Evolutionary conservation across 495 filamentous ascomycete species (phyloP).

Genomic region (Neohortaea acidophila): DNA sequence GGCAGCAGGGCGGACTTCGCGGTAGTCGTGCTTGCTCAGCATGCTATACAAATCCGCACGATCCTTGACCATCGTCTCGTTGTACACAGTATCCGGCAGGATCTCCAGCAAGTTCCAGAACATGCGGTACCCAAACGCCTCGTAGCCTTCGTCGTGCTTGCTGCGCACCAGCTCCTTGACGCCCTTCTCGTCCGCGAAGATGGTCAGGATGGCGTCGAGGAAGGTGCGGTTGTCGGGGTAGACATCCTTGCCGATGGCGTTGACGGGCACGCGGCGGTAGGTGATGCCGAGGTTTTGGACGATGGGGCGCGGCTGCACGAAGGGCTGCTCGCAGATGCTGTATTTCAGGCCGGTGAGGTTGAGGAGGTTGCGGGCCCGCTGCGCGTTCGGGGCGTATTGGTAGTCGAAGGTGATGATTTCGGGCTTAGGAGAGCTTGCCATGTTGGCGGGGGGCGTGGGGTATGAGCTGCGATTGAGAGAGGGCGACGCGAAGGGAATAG

Average conservation of each 20-base stretch:
- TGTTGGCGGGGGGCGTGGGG: too few species aligned
- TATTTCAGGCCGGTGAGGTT: slow-evolving; percentile 4
- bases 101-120: slow-evolving; percentile 5
- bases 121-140: slow-evolving; percentile 7
- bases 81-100: slow-evolving; percentile 2
- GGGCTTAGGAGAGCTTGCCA: too few species aligned
- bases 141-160: slow-evolving; percentile 2
- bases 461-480: too few species aligned
- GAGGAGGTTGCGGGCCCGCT: slow-evolving; percentile 15
- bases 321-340: slow-evolving; percentile 17
- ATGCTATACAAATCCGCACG: slow-evolving; percentile 6
- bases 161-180: slow-evolving; percentile 5
- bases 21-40: not conserved
- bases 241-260: slow-evolving; percentile 13
- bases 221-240: slow-evolving; percentile 12
- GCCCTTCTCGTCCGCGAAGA: not conserved
- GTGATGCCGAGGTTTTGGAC: slow-evolving; percentile 15
- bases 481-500: too few species aligned
- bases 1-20: not conserved
- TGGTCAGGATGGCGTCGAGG: slow-evolving; percentile 6
- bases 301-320: slow-evolving; percentile 15
- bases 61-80: slow-evolving; percentile 6
- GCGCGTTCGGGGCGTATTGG: slow-evolving; percentile 17
- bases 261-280: slow-evolving; percentile 11
- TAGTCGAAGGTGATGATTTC: not conserved